Conservation (phyloP, 495 filamentous ascomycete genomes). For the Mytilinidion resinicola region DNA sequence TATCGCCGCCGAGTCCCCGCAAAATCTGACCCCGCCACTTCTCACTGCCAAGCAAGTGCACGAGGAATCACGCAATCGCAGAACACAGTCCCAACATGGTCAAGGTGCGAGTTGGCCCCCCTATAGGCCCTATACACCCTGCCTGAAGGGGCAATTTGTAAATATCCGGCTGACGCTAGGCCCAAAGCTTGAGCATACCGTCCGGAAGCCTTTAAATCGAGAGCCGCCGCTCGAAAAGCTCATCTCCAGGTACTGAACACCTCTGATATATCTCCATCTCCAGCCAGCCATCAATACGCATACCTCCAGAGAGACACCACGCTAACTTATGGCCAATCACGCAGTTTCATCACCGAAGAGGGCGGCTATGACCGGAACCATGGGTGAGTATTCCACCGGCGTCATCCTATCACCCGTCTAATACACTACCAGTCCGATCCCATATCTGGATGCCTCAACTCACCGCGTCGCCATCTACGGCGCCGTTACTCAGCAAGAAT, state of each 20-base stretch:
- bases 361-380: conserved; percentile 49
- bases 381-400: conserved; percentile 23
- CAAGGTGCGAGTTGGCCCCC: neutral
- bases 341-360: conserved; percentile 41
- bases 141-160: conserved; percentile 6
- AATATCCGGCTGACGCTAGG: neutral
- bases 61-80: conserved; percentile 10
- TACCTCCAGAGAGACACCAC: neutral
- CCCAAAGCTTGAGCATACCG: conserved; percentile 34
- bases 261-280: neutral
- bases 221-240: conserved; percentile 41
- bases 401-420: neutral
- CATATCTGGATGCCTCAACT: conserved; percentile 36
- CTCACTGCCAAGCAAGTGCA: neutral
- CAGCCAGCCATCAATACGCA: neutral
- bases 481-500: conserved; percentile 15
- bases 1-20: no score
- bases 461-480: conserved; percentile 43
- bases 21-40: no score
- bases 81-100: conserved; percentile 7
- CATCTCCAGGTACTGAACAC: conserved; percentile 30
- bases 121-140: neutral
- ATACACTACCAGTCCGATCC: conserved; percentile 35
- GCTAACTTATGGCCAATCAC: neutral
- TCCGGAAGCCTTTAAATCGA: conserved; percentile 41